A percentile compares a stretch with the other conserved stretches of the same genome.
phyloP scores from a whole-genome alignment of 179 eudicot genomes.

The Heliamphora pulchella region DNA sequence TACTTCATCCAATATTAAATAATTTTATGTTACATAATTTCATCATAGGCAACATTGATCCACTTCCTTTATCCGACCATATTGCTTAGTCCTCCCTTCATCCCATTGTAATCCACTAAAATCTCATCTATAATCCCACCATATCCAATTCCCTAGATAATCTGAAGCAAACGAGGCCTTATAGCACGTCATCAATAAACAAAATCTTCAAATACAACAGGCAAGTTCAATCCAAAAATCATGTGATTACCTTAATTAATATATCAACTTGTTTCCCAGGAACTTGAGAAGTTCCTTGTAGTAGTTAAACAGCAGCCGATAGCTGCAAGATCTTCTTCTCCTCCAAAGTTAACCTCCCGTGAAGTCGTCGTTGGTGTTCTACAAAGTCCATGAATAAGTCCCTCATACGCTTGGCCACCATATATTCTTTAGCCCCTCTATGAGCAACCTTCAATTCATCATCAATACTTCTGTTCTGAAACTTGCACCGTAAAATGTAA shows the following conservation, averaged over 20 bases:
- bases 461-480: constrained; percentile 16
- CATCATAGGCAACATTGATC: too few relatives aligned
- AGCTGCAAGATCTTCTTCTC: constrained; percentile 30
- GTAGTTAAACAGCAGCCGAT: constrained; percentile 14
- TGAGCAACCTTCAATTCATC: constrained; percentile 31
- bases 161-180: too few relatives aligned
- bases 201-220: too few relatives aligned
- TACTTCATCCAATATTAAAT: too few relatives aligned
- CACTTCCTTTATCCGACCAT: too few relatives aligned
- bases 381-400: constrained; percentile 30
- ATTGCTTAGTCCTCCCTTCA: too few relatives aligned
- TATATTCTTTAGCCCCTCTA: constrained; percentile 39
- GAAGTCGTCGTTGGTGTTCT: constrained; percentile 30
- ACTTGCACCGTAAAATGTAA: constrained; percentile 17
- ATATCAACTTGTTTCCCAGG: not conserved
- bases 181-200: too few relatives aligned
- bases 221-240: too few relatives aligned
- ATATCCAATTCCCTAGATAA: too few relatives aligned
- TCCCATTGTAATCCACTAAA: too few relatives aligned
- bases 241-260: constrained; percentile 5
- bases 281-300: not conserved
- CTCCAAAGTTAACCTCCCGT: constrained; percentile 29
- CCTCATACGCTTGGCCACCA: constrained; percentile 31
- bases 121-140: too few relatives aligned
- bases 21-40: too few relatives aligned